Evolutionary conservation across 768 basidiomycete genomes (phyloP), one percentile per base, ranked within the genome.

Genomic region (Boletus fagicola): DNA sequence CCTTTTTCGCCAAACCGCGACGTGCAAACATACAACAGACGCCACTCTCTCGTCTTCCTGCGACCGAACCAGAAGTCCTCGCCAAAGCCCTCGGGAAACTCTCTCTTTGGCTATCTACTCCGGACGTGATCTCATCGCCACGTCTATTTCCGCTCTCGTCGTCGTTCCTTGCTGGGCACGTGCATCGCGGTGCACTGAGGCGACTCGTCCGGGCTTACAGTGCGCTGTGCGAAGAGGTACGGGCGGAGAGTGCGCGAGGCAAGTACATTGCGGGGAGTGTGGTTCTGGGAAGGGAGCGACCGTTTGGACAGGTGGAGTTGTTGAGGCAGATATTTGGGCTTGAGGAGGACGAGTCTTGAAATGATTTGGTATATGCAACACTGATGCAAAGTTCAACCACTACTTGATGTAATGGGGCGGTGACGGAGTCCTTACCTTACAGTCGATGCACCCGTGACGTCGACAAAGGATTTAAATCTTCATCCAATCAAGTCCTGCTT

Each of bases 21-120:
- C 52, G 12, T 33, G 31, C 30, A 30, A 30, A 35, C 5, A 18
- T 9, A 24, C 22, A 1, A 24, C 13, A 30, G 85, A 83, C 82
- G 57, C 92, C 91, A 0, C 81, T 98, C 12, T 91, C 95, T 0
- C 88, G 81, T 42, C 56, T 71, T 0, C 86, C 90, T 1, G 74
- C 80, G 0, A 84, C 88, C 3, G 80, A 86, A 49, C 82, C 92
- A 0, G 66, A 81, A 12, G 76, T 83, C 12, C 78, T 98, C 40
- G 80, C 87, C 49, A 62, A 71, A 8, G 78, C 90, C 0, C 79
- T 97, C 11, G 78, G 74, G 16, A 77, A 76, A 43, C 97, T 98
- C 74, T 88, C 68, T 77, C 1, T n/a, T n/a, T 98, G 94, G 90
- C 84, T 98, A 3, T 88, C 92, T 5, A 83, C 85, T 1, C 78